These are phyloP conservation scores for Pleurozium schreberi DNA, from an alignment of 225 moss, liverwort and hornwort genomes.

Conservation along the genomic window DNA sequence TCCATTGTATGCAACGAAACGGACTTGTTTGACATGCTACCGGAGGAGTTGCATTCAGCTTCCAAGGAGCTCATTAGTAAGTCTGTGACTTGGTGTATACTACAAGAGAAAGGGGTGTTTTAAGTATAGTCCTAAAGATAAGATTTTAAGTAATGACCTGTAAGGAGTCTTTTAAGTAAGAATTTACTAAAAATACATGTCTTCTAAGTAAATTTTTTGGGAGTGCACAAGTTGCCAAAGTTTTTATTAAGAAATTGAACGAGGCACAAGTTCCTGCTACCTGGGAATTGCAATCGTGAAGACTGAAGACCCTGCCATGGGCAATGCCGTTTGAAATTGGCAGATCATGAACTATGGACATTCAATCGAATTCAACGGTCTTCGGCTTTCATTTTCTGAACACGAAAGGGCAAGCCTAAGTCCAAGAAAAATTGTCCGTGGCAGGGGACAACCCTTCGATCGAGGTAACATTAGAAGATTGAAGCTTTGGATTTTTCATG, in stretches of 20 bases:
- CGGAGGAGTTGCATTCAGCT: conserved; percentile 47
- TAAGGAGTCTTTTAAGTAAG: too few relatives aligned
- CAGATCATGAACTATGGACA: background rate
- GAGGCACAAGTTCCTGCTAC: conserved; percentile 21
- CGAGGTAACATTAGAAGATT: too few relatives aligned
- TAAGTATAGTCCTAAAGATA: too few relatives aligned
- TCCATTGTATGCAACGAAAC: conserved; percentile 30
- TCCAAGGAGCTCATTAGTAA: conserved; percentile 33
- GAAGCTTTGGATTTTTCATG: background rate
- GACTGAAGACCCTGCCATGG: background rate
- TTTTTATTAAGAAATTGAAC: conserved; percentile 17
- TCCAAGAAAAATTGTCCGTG: background rate
- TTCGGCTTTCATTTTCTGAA: background rate
- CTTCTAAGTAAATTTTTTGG: too few relatives aligned
- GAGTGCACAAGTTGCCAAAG: conserved; percentile 30
- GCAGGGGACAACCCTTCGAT: background rate
- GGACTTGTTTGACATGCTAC: conserved; percentile 57
- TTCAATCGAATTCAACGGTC: background rate
- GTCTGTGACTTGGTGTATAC: too few relatives aligned
- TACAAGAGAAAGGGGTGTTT: too few relatives aligned
- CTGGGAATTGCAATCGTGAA: conserved; percentile 42
- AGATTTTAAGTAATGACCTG: too few relatives aligned
- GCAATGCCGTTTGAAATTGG: background rate
- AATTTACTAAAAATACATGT: too few relatives aligned
- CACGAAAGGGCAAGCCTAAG: background rate